Evolutionary conservation across 2,329 filamentous ascomycete genomes (phyloP).

Genomic region (Paecilomyces niveus): DNA sequence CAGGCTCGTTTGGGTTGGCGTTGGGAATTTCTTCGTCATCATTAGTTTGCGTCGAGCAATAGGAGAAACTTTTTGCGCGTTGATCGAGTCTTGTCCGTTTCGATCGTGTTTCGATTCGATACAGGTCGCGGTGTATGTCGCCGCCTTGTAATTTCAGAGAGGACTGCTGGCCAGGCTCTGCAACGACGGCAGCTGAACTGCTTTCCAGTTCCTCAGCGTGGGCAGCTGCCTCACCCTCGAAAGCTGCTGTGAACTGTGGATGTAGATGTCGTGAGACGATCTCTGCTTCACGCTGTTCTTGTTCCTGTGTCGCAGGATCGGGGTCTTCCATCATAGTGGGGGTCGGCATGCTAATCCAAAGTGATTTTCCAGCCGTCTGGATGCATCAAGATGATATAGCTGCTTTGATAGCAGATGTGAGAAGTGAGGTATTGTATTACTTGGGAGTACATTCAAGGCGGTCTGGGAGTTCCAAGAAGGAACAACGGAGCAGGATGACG

Average conservation of each 20-base stretch:
- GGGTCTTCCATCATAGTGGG: background rate
- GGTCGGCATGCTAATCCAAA: background rate
- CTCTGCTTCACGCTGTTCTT: constrained; percentile 9
- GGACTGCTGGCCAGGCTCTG: constrained; percentile 43
- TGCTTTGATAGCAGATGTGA: background rate
- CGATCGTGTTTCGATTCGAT: constrained; percentile 59
- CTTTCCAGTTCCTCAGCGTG: background rate
- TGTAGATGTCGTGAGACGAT: constrained; percentile 15
- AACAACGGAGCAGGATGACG: background rate
- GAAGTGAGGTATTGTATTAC: background rate
- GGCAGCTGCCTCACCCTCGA: constrained; percentile 11
- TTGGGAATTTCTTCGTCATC: constrained; percentile 34
- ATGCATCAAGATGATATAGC: background rate
- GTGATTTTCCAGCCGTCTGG: background rate
- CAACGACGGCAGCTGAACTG: background rate
- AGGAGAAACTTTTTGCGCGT: constrained; percentile 62
- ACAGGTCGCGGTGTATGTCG: constrained; percentile 71
- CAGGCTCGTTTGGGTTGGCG: constrained; percentile 41
- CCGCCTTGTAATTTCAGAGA: constrained; percentile 67
- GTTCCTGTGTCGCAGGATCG: background rate
- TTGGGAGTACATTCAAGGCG: background rate
- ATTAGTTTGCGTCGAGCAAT: constrained; percentile 27
- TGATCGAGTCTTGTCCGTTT: constrained; percentile 39
- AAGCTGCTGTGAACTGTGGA: constrained; percentile 14
- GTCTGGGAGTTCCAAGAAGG: background rate